These are phyloP conservation scores for Aspergillus ostianus DNA, from an alignment of 495 filamentous ascomycete species.

Conservation along the genomic window DNA sequence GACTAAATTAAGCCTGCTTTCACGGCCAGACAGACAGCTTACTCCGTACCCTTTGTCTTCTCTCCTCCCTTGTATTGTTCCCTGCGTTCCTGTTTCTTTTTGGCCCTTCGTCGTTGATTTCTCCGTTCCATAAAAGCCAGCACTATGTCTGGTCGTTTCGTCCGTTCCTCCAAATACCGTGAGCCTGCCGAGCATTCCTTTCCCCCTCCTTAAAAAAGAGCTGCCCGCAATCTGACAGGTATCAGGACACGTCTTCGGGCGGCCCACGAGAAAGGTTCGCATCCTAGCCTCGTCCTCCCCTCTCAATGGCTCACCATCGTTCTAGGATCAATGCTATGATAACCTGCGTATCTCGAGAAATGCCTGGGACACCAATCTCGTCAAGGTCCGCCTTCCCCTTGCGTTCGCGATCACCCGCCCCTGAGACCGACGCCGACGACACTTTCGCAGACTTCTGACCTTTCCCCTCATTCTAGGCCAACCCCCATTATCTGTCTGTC, in stretches of 20 bases:
- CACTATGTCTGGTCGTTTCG: slow-evolving; percentile 92
- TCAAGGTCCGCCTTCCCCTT: slow-evolving; percentile 65
- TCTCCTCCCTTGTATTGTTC: slow-evolving; percentile 17
- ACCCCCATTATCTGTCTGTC: slow-evolving; percentile 92
- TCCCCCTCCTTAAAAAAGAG: slow-evolving; percentile 15
- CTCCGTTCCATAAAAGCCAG: not conserved
- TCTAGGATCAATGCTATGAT: slow-evolving; percentile 88
- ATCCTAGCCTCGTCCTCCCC: slow-evolving; percentile 4
- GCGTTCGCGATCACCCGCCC: slow-evolving; percentile 17
- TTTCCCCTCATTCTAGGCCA: slow-evolving; percentile 62
- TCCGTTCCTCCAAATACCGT: slow-evolving; percentile 98
- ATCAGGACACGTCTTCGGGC: slow-evolving; percentile 95
- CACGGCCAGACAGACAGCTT: slow-evolving; percentile 11
- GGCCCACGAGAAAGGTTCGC: slow-evolving; percentile 81
- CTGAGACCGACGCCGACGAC: slow-evolving; percentile 18
- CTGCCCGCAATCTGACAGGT: slow-evolving; percentile 36
- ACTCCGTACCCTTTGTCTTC: slow-evolving; percentile 15
- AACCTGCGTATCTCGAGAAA: slow-evolving; percentile 92
- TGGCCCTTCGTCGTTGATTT: slow-evolving; percentile 1
- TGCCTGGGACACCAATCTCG: slow-evolving; percentile 97
- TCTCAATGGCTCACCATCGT: slow-evolving; percentile 9
- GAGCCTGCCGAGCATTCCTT: slow-evolving; percentile 39
- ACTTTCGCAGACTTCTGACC: slow-evolving; percentile 16
- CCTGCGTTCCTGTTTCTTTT: slow-evolving; percentile 12
- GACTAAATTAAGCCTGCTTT: slow-evolving; percentile 7